Evolutionary conservation across 2,329 filamentous ascomycete species (phyloP), one percentile per base, ranked within the genome.

Genomic region (Fusarium sp.): DNA sequence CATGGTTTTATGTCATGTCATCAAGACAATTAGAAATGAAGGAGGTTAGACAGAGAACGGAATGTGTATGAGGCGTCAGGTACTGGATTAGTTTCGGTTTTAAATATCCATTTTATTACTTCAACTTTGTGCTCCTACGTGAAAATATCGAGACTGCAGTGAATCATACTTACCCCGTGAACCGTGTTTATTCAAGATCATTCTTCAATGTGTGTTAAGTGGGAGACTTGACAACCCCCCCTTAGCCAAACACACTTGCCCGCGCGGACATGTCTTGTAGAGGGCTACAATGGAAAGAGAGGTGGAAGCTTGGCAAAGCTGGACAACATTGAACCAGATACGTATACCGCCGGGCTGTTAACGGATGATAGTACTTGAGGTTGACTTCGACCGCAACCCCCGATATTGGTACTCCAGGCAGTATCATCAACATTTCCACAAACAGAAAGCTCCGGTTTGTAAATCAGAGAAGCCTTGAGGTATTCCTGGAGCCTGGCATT

Each of bases 21-120:
- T 64, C 36, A 71, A 73, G 65, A 73, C 61, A 54, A 36, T 60
- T 72, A 73, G 71, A 72, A 62, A 76, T 62, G 73, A 73, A 50
- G 62, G 69, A 75, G 44, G 66, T 74, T 76, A 76, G 69, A 60
- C 52, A 54, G 70, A 61, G 60, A 66, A 53, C 35, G 62, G 62
- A 39, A 53, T 63, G 55, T 75, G 75, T 71, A 77, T 70, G 54
- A 72, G 75, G 75, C 75, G 75, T 68, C 55, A 54, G 65, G 75
- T 58, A 68, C 65, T 75, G 71, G 71, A 67, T 65, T 58, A 70
- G 65, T 76, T 72, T 50, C 55, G 35, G 66, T 53, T 47, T 67
- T 72, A 61, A 70, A 76, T 74, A 74, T 72, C 60, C 61, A 66
- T 63, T 71, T 65, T 62, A 50, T 65, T 20, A 47, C 22, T 62